These are phyloP conservation scores for Hippophae tibetana DNA, from an alignment of 306 rosid species.

Conservation along the genomic window DNA sequence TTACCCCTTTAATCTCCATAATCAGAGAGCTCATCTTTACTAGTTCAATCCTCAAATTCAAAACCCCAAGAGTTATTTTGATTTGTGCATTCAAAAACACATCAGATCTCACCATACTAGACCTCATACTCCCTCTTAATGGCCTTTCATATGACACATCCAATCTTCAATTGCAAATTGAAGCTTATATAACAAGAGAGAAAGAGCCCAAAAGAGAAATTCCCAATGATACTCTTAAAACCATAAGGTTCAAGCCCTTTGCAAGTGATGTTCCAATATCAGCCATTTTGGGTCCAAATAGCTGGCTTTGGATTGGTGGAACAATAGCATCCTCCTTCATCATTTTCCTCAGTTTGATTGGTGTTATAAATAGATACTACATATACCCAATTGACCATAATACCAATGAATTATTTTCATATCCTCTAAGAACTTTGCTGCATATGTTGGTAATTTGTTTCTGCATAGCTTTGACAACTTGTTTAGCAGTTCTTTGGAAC, in stretches of 20 bases:
- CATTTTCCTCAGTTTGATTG: conserved; percentile 39
- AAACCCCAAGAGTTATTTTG: conserved; percentile 39
- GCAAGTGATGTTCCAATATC: conserved; percentile 36
- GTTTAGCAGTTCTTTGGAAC: conserved; percentile 40
- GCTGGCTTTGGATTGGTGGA: conserved; percentile 62
- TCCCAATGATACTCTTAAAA: conserved; percentile 5
- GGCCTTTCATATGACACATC: conserved; percentile 26
- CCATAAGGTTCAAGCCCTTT: conserved; percentile 38
- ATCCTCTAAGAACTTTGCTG: conserved; percentile 24
- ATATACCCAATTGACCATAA: conserved; percentile 55
- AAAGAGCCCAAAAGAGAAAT: conserved; percentile 16
- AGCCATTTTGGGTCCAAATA: conserved; percentile 38
- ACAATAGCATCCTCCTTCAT: conserved; percentile 50
- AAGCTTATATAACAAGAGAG: conserved; percentile 60
- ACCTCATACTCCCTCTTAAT: conserved; percentile 46
- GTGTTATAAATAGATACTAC: conserved; percentile 31
- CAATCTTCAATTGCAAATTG: conserved; percentile 34
- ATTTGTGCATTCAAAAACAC: conserved; percentile 42
- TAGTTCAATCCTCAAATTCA: conserved; percentile 15
- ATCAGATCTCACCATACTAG: conserved; percentile 42
- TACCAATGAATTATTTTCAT: conserved; percentile 28
- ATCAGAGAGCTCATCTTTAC: conserved; percentile 38
- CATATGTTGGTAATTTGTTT: conserved; percentile 38
- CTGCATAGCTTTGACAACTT: conserved; percentile 29
- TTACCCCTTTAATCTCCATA: conserved; percentile 66